A percentile compares a stretch with the other conserved stretches of the same genome.
Evolutionary conservation across 108 stramenopile species (phyloP).

Genomic region (Cyclotella baltica): DNA sequence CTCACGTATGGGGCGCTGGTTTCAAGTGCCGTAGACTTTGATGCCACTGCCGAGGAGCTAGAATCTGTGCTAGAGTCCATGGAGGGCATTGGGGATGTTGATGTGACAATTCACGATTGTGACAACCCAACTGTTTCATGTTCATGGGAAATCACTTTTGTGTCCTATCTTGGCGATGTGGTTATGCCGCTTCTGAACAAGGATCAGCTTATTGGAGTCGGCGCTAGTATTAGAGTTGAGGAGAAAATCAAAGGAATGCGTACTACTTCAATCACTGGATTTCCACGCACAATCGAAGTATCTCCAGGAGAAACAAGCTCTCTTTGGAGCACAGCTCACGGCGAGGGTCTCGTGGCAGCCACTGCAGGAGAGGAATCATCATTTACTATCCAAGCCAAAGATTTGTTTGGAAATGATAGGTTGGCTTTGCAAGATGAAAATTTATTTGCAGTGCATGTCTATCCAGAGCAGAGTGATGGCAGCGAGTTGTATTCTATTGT

Average conservation of each 20-base stretch:
- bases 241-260: constrained; percentile 44
- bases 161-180: constrained; percentile 35
- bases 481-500: constrained; percentile 32
- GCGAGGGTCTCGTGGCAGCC: constrained; percentile 63
- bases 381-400: constrained; percentile 79
- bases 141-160: constrained; percentile 66
- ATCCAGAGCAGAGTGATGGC: constrained; percentile 37
- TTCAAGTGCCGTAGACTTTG: constrained; percentile 40
- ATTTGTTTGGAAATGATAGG: constrained; percentile 72
- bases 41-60: constrained; percentile 39
- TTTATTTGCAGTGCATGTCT: constrained; percentile 59
- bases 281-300: constrained; percentile 59
- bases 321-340: constrained; percentile 60
- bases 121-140: constrained; percentile 44
- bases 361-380: constrained; percentile 59
- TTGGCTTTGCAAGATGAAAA: constrained; percentile 45
- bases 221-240: constrained; percentile 40
- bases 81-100: constrained; percentile 41
- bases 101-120: constrained; percentile 43
- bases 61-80: constrained; percentile 49
- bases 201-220: constrained; percentile 45
- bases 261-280: constrained; percentile 55
- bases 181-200: constrained; percentile 37
- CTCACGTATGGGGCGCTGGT: constrained; percentile 20
- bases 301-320: constrained; percentile 60